Conservation (phyloP, 768 basidiomycete genomes). For the Termitomyces sp. region DNA sequence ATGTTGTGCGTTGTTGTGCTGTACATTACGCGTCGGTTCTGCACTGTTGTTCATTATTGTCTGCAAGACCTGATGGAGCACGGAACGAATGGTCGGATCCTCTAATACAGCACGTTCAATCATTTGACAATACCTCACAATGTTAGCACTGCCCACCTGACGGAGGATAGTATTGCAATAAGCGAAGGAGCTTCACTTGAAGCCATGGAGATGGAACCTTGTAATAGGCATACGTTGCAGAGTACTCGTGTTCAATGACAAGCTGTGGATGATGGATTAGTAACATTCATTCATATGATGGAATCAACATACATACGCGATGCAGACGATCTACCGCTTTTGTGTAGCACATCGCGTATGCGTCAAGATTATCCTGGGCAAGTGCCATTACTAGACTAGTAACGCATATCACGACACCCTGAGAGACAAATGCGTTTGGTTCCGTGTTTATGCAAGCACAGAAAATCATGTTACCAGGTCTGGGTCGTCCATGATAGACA, state of each 20-base stretch:
- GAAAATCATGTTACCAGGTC: conserved; percentile 57
- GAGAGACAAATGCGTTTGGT: neutral
- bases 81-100: conserved; percentile 72
- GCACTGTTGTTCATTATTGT: conserved; percentile 89
- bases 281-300: neutral
- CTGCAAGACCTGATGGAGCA: conserved; percentile 79
- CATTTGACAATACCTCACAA: neutral
- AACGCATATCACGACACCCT: conserved; percentile 95
- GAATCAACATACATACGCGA: conserved; percentile 46
- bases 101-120: conserved; percentile 38
- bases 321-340: conserved; percentile 90
- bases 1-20: conserved; percentile 98
- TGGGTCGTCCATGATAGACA: conserved; percentile 92
- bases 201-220: conserved; percentile 97
- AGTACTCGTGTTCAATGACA: conserved; percentile 86
- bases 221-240: conserved; percentile 91
- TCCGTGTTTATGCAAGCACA: conserved; percentile 2
- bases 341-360: conserved; percentile 88
- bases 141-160: conserved; percentile 55
- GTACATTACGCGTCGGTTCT: conserved; percentile 89
- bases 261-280: conserved; percentile 44
- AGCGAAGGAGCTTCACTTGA: conserved; percentile 89
- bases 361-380: conserved; percentile 90
- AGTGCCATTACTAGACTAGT: conserved; percentile 91
- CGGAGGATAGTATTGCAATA: conserved; percentile 94